Evolutionary conservation across 2,329 filamentous ascomycete species (phyloP).

Genomic region (Talaromyces sp.): DNA sequence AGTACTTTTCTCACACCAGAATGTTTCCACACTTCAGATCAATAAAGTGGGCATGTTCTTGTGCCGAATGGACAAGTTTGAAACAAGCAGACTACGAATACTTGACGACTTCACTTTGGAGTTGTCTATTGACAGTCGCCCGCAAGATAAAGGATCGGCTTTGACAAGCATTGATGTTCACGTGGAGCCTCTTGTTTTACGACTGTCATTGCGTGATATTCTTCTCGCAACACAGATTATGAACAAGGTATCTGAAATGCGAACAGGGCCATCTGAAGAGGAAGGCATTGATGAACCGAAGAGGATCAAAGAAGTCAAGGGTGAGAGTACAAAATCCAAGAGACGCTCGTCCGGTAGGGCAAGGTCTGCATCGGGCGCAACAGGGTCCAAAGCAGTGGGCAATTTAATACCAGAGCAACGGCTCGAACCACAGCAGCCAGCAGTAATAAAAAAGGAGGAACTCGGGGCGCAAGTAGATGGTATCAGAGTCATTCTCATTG

Average conservation of each 20-base stretch:
- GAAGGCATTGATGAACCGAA: constrained; percentile 50
- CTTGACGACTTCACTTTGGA: constrained; percentile 95
- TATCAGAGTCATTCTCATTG: constrained; percentile 86
- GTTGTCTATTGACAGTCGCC: constrained; percentile 73
- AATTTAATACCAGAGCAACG: constrained; percentile 34
- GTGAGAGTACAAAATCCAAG: constrained; percentile 32
- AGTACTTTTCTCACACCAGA: constrained; percentile 85
- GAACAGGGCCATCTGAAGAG: constrained; percentile 43
- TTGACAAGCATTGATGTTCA: constrained; percentile 78
- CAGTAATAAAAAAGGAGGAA: constrained; percentile 65
- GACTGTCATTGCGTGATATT: constrained; percentile 89
- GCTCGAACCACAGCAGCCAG: constrained; percentile 39
- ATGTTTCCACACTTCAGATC: constrained; percentile 87
- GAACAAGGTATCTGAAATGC: constrained; percentile 82
- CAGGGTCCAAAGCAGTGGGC: constrained; percentile 42
- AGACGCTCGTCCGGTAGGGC: constrained; percentile 33
- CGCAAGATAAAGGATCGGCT: constrained; percentile 54
- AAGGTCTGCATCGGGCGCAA: constrained; percentile 33
- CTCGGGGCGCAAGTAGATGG: constrained; percentile 82
- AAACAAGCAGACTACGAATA: constrained; percentile 82
- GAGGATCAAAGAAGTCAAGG: constrained; percentile 42
- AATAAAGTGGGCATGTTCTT: constrained; percentile 96
- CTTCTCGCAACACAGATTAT: constrained; percentile 89
- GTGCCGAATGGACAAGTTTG: constrained; percentile 96
- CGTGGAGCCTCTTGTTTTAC: constrained; percentile 83